A percentile compares a stretch with the other conserved stretches of the same genome.
phyloP scores from a whole-genome alignment of 164 flowering plant genomes.

The Cinnamomum micranthum region DNA sequence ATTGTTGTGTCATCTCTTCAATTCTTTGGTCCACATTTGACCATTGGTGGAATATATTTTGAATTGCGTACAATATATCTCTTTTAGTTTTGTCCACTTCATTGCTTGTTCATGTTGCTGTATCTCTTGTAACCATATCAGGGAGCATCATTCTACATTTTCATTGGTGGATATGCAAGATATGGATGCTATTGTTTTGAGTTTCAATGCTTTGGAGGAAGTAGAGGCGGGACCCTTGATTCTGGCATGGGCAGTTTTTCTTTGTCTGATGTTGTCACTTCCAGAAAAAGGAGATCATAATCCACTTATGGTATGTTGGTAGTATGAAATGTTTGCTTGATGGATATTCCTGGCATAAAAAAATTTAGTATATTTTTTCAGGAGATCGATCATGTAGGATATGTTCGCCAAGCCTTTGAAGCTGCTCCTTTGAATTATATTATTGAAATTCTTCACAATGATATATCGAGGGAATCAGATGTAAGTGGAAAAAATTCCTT shows the following conservation, averaged over 20 bases:
- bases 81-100: constrained; percentile 1
- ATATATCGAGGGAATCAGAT: constrained; percentile 60
- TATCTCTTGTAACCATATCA: constrained; percentile 22
- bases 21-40: neutral
- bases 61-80: neutral
- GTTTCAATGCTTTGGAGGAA: constrained; percentile 45
- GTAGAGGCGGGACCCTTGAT: constrained; percentile 76
- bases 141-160: constrained; percentile 52
- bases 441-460: constrained; percentile 63
- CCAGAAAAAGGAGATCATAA: constrained; percentile 56
- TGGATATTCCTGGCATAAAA: neutral
- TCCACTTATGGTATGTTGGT: constrained; percentile 45
- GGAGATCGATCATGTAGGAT: constrained; percentile 88
- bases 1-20: neutral
- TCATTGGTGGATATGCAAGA: constrained; percentile 63
- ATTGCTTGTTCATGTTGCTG: neutral
- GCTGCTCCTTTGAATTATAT: constrained; percentile 56
- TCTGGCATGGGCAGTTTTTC: constrained; percentile 88
- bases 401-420: constrained; percentile 87
- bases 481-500: constrained; percentile 40
- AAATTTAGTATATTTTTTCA: constrained; percentile 22
- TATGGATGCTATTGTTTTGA: constrained; percentile 69
- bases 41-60: neutral
- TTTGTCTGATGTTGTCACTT: constrained; percentile 72
- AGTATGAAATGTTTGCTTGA: constrained; percentile 6